A percentile compares a stretch with the other conserved stretches of the same genome.
Evolutionary conservation across 192 early-diverging fungal species (phyloP).

Genomic region (Rhizophagus sp.): DNA sequence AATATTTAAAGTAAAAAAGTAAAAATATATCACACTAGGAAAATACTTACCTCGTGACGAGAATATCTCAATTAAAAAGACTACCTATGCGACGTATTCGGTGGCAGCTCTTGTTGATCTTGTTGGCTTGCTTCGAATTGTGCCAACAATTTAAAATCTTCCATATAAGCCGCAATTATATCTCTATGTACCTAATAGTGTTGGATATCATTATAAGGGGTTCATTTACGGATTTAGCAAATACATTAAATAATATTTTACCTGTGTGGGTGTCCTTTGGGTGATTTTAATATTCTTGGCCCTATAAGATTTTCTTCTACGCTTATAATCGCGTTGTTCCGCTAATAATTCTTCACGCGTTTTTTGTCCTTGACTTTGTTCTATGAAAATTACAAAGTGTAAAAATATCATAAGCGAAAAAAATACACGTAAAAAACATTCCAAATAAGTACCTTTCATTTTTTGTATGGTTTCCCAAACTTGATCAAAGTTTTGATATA

Average conservation of each 20-base stretch:
- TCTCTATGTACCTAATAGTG: conserved; percentile 25
- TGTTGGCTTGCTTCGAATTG: conserved; percentile 20
- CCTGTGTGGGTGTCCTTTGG: conserved; percentile 31
- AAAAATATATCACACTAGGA: too few relatives aligned
- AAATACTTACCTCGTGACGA: too few relatives aligned
- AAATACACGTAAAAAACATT: neutral
- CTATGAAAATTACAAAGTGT: neutral
- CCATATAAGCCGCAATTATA: conserved; percentile 31
- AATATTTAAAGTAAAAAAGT: too few relatives aligned
- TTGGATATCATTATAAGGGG: neutral
- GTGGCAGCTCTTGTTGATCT: neutral
- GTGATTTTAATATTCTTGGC: conserved; percentile 34
- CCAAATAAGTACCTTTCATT: conserved; percentile 23
- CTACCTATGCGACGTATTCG: neutral
- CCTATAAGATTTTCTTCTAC: conserved; percentile 34
- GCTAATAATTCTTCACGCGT: conserved; percentile 28
- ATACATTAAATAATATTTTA: conserved; percentile 7
- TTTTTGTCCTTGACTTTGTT: conserved; percentile 27
- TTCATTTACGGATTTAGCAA: neutral
- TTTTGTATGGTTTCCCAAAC: conserved; percentile 30
- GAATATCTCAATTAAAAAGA: neutral
- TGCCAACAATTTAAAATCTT: conserved; percentile 30
- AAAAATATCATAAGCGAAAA: neutral
- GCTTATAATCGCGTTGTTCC: conserved; percentile 33
- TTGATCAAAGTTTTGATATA: conserved; percentile 31